Evolutionary conservation across 2,329 filamentous ascomycete genomes (phyloP).

Genomic region (Talaromyces albobiverticillius): DNA sequence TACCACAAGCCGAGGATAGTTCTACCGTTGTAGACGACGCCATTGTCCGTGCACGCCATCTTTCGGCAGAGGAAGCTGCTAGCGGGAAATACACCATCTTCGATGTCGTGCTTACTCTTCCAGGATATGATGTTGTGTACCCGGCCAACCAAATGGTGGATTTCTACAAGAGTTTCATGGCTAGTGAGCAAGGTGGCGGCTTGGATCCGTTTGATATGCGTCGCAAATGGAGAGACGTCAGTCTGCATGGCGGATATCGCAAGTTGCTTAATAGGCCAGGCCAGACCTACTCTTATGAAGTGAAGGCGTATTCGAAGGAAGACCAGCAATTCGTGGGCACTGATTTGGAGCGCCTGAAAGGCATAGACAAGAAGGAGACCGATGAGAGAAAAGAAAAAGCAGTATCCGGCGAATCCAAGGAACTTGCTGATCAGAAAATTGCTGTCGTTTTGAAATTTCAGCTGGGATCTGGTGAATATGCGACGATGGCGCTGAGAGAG

Average conservation of each 20-base stretch:
- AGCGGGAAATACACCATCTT: conserved; percentile 77
- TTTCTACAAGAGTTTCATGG: conserved; percentile 87
- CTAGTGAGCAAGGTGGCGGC: conserved; percentile 67
- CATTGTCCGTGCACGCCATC: conserved; percentile 67
- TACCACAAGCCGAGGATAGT: conserved; percentile 57
- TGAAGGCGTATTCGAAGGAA: conserved; percentile 63
- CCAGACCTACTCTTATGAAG: conserved; percentile 61
- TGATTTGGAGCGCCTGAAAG: conserved; percentile 69
- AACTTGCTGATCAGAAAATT: conserved; percentile 47
- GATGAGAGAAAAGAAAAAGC: conserved; percentile 11
- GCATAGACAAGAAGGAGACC: conserved; percentile 32
- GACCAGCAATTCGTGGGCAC: conserved; percentile 86
- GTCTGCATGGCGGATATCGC: conserved; percentile 82
- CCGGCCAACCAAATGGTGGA: conserved; percentile 78
- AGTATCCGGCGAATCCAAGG: conserved; percentile 3
- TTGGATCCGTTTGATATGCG: conserved; percentile 87
- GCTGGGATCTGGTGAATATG: conserved; percentile 76
- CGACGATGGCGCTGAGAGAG: conserved; percentile 78
- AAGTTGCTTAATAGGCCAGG: conserved; percentile 74
- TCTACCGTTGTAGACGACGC: conserved; percentile 53
- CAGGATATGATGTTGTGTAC: conserved; percentile 86
- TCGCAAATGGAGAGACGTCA: conserved; percentile 79
- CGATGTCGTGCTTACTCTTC: conserved; percentile 87
- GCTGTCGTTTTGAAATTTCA: conserved; percentile 72
- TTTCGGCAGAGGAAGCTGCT: conserved; percentile 74